Evolutionary conservation across 164 flowering plant genomes (phyloP).

Genomic region (Nelumbo lutea): DNA sequence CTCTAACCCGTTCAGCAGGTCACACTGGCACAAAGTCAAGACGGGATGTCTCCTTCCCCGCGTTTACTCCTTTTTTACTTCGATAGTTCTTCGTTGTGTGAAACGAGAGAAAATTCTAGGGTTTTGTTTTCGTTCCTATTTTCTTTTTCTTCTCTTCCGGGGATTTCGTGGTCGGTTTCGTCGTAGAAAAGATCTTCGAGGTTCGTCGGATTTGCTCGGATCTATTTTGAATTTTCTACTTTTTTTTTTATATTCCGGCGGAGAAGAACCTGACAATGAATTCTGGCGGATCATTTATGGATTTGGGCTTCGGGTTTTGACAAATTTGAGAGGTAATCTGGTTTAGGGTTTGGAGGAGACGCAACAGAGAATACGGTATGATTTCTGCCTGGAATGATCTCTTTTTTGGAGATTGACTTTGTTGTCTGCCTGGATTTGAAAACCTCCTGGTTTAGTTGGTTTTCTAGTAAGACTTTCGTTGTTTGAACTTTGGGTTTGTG

Average conservation of each 20-base stretch:
- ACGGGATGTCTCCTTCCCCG: not conserved
- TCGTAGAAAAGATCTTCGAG: not conserved
- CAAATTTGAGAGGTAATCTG: too few species aligned
- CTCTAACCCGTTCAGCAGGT: too few species aligned
- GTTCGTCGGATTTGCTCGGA: not conserved
- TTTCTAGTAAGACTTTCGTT: not conserved
- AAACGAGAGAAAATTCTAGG: not conserved
- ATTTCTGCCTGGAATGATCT: conserved; percentile 11
- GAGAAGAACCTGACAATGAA: not conserved
- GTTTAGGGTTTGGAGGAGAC: not conserved
- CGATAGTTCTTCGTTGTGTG: not conserved
- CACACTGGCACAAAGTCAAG: too few species aligned
- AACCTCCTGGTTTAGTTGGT: not conserved
- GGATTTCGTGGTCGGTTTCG: not conserved
- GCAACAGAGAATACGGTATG: not conserved
- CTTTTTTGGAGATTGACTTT: conserved; percentile 5
- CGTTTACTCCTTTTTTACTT: not conserved
- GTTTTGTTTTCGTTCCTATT: not conserved
- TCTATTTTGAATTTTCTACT: not conserved
- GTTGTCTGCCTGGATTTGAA: not conserved
- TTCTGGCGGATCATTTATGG: too few species aligned
- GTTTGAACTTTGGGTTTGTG: not conserved
- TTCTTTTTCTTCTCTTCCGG: not conserved
- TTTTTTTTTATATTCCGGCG: too few species aligned
- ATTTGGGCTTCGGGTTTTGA: not conserved